A percentile compares a stretch with the other conserved stretches of the same genome.
Conservation (phyloP, 495 filamentous ascomycete genomes). For the Copromyces sp. region DNA sequence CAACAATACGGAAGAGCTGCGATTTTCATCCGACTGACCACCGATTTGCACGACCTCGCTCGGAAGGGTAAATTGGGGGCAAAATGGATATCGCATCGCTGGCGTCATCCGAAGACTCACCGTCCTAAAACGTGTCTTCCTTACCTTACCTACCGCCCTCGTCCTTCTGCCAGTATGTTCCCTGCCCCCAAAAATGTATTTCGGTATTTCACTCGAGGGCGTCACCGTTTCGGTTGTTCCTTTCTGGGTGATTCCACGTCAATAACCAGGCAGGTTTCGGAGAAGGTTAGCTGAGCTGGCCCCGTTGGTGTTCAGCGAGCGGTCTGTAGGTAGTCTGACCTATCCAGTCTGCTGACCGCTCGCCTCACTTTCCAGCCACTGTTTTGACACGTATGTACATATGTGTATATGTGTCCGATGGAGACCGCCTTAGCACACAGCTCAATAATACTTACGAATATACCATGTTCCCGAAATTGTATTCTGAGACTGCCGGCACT, state of each 20-base stretch:
- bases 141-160: neutral
- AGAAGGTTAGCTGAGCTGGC: neutral
- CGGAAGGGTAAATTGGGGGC: neutral
- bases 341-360: neutral
- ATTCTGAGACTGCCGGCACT: neutral
- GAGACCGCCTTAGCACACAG: neutral
- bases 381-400: neutral
- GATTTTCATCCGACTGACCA: neutral
- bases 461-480: neutral
- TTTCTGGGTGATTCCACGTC: neutral
- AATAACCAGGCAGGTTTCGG: neutral
- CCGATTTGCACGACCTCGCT: neutral
- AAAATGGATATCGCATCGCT: neutral
- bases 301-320: neutral
- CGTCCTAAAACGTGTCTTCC: neutral
- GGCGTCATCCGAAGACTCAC: neutral
- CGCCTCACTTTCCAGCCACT: neutral
- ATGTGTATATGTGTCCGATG: neutral
- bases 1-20: neutral
- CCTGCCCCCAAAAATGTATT: neutral
- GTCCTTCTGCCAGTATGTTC: neutral
- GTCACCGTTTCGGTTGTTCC: neutral
- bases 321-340: neutral
- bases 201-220: neutral
- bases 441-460: neutral